Base-by-base conservation (phyloP, 2,329 filamentous ascomycete species). In the Fusarium decemcellulare region DNA sequence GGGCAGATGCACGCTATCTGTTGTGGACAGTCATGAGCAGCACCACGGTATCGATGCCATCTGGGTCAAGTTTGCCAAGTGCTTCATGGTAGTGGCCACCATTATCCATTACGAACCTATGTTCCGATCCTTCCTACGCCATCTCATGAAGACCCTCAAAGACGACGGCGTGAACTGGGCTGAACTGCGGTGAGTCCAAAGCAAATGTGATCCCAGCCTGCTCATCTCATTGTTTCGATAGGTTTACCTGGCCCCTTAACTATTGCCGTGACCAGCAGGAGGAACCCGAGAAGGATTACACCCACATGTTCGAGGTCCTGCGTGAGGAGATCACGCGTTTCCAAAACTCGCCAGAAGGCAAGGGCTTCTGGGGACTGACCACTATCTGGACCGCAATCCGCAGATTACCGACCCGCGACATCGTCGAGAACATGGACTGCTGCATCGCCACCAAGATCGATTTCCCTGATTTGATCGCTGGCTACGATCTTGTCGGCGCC, bases 21-120 rank as follows among this genome's bases (percentile, higher is more conserved):
- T 87, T 15, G 86, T 88, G 18, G 94, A 97, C 77, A 91, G 90
- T 11, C 84, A 95, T 47, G 87, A 91, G 69, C 93, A 97, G 76
- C 92, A 96, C 74, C 91, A 95, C 73, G 94, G 95, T 4, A 86
- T 94, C 15, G 91, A 96, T 77, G 91, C 91, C 55, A 91, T 97
- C 58, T 98, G 95, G 94, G 82, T 85, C 27, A 95, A 96, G 76
- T 97, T 98, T 80, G 83, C 82, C 52, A 88, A 87, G 46, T 92
- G 91, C 65, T 97, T 98, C 79, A 81, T 86, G 4, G 88, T 95
- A 5, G 85, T 95, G 46, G 88, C 88, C 42, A 91, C 90, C 15
- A 87, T 97, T 54, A 86, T 97, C 51, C 93, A 92, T 80, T 97
- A 98, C 80, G 95, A 98, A 80, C 95, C 95, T 14, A 93, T 98